phyloP scores from a whole-genome alignment of 352 stramenopile species.

The Blastocystis sp. region DNA sequence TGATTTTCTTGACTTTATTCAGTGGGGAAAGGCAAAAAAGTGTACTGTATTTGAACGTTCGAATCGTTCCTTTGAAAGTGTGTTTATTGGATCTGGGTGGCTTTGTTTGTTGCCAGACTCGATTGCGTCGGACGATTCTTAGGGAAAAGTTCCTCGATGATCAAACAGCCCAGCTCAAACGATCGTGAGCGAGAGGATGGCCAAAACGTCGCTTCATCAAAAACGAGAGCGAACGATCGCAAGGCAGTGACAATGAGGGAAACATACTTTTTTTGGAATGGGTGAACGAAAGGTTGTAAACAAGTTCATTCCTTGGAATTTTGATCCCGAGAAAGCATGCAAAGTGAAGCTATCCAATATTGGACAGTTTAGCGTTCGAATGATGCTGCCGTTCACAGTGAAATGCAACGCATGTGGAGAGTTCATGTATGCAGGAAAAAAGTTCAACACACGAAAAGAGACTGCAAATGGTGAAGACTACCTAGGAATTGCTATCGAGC shows the following conservation, averaged over 20 bases:
- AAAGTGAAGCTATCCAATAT: constrained; percentile 73
- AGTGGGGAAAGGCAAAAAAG: neutral
- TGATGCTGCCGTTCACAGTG: constrained; percentile 98
- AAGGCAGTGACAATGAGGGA: no score
- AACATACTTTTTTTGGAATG: constrained; percentile 71
- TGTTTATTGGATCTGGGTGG: neutral
- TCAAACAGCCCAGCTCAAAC: neutral
- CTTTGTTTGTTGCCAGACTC: neutral
- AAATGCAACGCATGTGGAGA: constrained; percentile 91
- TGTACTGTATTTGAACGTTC: constrained; percentile 40
- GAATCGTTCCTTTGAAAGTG: neutral
- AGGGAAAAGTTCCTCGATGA: no score
- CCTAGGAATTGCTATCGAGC: constrained; percentile 86
- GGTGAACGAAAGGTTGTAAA: constrained; percentile 98
- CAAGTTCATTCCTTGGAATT: constrained; percentile 98
- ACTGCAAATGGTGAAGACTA: constrained; percentile 88
- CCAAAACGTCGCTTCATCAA: neutral
- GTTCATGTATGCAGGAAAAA: constrained; percentile 97
- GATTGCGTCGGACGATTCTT: no score
- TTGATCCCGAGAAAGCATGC: constrained; percentile 86
- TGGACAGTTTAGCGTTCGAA: constrained; percentile 86
- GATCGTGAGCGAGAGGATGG: neutral
- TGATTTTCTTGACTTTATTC: neutral
- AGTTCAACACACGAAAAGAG: constrained; percentile 98
- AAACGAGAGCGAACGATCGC: neutral